A percentile compares a stretch with the other conserved stretches of the same genome.
phyloP scores from a whole-genome alignment of 1,284 basidiomycete genomes.

The Tylopilus sp. region DNA sequence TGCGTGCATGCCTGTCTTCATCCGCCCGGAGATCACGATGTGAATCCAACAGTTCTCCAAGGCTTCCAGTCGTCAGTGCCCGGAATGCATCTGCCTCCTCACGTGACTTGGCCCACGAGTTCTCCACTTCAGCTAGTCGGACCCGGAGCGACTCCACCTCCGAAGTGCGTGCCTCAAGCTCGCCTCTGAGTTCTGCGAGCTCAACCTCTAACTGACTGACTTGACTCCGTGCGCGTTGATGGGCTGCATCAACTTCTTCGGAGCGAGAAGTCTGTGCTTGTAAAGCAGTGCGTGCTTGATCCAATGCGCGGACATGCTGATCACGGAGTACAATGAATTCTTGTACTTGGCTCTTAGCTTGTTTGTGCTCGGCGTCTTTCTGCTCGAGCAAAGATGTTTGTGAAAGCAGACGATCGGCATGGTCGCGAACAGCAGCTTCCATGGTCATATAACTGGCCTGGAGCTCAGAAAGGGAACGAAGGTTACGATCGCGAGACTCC shows the following conservation, averaged over 20 bases:
- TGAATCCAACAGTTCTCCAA: constrained; percentile 82
- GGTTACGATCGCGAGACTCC: constrained; percentile 67
- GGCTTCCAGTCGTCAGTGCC: constrained; percentile 75
- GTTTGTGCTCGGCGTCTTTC: constrained; percentile 75
- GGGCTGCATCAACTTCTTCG: constrained; percentile 76
- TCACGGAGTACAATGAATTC: constrained; percentile 68
- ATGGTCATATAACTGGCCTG: constrained; percentile 62
- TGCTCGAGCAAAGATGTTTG: constrained; percentile 77
- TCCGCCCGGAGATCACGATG: constrained; percentile 78
- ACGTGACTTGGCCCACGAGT: constrained; percentile 82
- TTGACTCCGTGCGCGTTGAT: constrained; percentile 65
- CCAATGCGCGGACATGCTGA: constrained; percentile 82
- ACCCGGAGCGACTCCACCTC: constrained; percentile 70
- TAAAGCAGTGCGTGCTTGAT: constrained; percentile 80
- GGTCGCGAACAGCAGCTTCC: constrained; percentile 75
- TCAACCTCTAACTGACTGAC: constrained; percentile 69
- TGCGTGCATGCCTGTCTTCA: constrained; percentile 69
- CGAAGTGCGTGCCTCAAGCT: constrained; percentile 67
- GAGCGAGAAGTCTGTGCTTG: constrained; percentile 74
- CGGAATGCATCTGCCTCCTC: constrained; percentile 88
- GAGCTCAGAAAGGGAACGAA: constrained; percentile 71
- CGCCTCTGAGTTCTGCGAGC: constrained; percentile 71
- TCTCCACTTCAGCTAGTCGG: constrained; percentile 73
- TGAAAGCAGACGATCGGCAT: constrained; percentile 70
- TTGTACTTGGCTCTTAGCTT: constrained; percentile 65